Evolutionary conservation across 495 filamentous ascomycete genomes (phyloP), one percentile per base, ranked within the genome.

Genomic region (Mytilinidion resinicola): DNA sequence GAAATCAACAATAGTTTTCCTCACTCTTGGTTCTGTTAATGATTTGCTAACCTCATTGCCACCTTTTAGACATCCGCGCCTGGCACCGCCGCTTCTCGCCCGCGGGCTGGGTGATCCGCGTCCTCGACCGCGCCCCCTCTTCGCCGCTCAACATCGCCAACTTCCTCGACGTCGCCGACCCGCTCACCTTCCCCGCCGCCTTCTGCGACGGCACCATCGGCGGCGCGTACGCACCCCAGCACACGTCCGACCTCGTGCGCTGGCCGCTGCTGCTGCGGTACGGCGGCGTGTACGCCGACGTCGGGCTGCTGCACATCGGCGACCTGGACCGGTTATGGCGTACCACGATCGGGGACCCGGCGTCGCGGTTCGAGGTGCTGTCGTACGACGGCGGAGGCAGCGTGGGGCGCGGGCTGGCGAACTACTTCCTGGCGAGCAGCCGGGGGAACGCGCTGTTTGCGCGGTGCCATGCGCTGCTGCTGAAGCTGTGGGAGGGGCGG

Each of bases 261-360:
- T 81, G 68, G 53, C 80, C 80, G 46, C 66, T 83, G 12, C 64
- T 83, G 33, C 71, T 80, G 4, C 74, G 71, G 52, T 80, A 81
- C 59, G 80, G 80, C 34, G 80, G 80, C 37, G 72, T 82, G 21
- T 83, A 82, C 58, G 75, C 79, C 0, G 80, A 83, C 59, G 80
- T 78, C 0, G 80, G 79, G 0, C 53, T 81, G 49, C 71, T 82
- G 59, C 77, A 78, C 57, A 80, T 82, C 57, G 80, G 80, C 7
- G 80, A 82, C 64, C 54, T 83, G 14, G 75, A 82, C 59, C 55
- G 66, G 10, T 67, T 82, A 0, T 83, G 78, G 78, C 65, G 67
- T 56, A 55, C 70, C 44, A 80, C 74, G 0, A 62, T 82, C 38
- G 75, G 66, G 0, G 68, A 80, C 58, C 71, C 74, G 0, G 59